Conservation (phyloP, 1,284 basidiomycete genomes). For the Austroboletus olivaceoglutinosus region DNA sequence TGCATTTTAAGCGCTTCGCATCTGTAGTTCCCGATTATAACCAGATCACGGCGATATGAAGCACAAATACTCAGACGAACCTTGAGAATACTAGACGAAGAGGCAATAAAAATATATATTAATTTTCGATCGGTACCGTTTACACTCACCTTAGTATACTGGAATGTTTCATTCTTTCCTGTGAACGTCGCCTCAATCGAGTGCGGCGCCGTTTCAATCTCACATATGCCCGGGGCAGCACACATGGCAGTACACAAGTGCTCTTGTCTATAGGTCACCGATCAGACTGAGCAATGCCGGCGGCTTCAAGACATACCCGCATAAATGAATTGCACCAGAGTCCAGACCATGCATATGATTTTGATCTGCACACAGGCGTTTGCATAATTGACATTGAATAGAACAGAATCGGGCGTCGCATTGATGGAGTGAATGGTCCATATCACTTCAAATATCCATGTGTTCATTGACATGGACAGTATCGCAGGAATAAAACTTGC, state of each 20-base stretch:
- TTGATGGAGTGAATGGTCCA: conserved; percentile 48
- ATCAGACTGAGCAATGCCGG: background rate
- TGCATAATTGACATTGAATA: conserved; percentile 51
- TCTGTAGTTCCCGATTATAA: conserved; percentile 28
- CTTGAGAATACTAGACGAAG: conserved; percentile 26
- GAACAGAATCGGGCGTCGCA: conserved; percentile 54
- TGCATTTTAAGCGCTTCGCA: conserved; percentile 48
- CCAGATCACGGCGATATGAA: too few relatives aligned
- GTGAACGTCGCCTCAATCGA: conserved; percentile 57
- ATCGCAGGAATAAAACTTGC: conserved; percentile 25
- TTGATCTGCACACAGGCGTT: conserved; percentile 45
- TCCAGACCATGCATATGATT: conserved; percentile 56
- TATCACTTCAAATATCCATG: conserved; percentile 31
- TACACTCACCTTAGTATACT: conserved; percentile 46
- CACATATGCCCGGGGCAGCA: conserved; percentile 47
- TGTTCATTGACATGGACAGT: background rate
- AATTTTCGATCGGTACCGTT: too few relatives aligned
- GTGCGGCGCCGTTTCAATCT: conserved; percentile 56
- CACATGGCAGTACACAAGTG: conserved; percentile 49
- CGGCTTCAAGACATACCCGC: conserved; percentile 47
- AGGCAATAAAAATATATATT: background rate
- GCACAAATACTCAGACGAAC: conserved; percentile 10
- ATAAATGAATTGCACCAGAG: conserved; percentile 47
- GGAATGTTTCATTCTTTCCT: conserved; percentile 45
- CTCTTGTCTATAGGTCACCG: conserved; percentile 39